A percentile compares a stretch with the other conserved stretches of the same genome.
phyloP scores from a whole-genome alignment of 768 basidiomycete species.

The Phlebiopsis flavidoalba region DNA sequence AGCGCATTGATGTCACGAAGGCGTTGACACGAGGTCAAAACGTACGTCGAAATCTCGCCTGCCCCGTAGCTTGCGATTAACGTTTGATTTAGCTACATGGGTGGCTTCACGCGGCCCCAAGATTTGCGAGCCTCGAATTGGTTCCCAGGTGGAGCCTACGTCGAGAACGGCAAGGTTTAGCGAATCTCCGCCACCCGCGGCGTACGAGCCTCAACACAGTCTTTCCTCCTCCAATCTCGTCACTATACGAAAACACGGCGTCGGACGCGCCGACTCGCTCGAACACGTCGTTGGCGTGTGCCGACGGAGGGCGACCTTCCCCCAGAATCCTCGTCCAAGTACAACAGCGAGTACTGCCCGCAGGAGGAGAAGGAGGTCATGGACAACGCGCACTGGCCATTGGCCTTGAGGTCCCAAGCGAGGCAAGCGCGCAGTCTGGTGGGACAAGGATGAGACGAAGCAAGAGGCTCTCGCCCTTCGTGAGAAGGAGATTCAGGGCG shows the following conservation, averaged over 20 bases:
- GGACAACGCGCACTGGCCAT: conserved; percentile 38
- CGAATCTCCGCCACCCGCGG: conserved; percentile 26
- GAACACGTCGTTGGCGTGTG: conserved; percentile 32
- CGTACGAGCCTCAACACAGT: conserved; percentile 36
- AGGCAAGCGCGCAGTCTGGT: conserved; percentile 22
- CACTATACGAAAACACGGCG: conserved; percentile 16
- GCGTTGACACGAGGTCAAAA: conserved; percentile 31
- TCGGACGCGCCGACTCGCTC: conserved; percentile 26
- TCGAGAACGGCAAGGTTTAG: conserved; percentile 20
- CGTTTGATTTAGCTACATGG: conserved; percentile 27
- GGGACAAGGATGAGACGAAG: conserved; percentile 22
- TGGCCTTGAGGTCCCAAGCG: conserved; percentile 13
- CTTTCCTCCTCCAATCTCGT: conserved; percentile 32
- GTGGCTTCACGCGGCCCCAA: conserved; percentile 34
- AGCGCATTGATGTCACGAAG: conserved; percentile 33
- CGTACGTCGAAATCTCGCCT: conserved; percentile 22
- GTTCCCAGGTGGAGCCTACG: conserved; percentile 31
- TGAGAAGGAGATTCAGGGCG: neutral
- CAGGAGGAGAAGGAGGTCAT: conserved; percentile 20
- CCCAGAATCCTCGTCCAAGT: conserved; percentile 20
- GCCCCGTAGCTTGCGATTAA: neutral
- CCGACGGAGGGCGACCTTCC: conserved; percentile 27
- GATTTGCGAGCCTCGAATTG: conserved; percentile 32
- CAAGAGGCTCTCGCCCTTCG: conserved; percentile 12
- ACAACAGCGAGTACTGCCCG: conserved; percentile 26